Evolutionary conservation across 768 basidiomycete genomes (phyloP).

Genomic region (Rhizopogon rudus): DNA sequence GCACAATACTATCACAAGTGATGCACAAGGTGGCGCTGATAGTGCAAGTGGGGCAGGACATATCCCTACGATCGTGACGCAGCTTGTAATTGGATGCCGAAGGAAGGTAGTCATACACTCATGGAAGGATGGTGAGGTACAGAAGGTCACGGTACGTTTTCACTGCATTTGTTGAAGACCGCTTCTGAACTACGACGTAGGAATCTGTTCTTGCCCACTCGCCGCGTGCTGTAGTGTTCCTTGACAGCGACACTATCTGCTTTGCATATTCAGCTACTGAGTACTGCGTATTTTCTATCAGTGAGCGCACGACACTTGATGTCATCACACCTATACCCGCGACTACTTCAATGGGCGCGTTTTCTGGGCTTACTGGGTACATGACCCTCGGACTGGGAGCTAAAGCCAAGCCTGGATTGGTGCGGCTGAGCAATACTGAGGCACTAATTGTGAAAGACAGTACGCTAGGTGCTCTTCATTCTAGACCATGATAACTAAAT

Average conservation of each 20-base stretch:
- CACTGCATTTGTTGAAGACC: not conserved
- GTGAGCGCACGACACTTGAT: conserved; percentile 52
- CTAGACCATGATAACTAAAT: not conserved
- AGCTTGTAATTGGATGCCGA: conserved; percentile 80
- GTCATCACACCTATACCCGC: conserved; percentile 41
- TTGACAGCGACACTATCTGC: conserved; percentile 54
- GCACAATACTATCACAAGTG: conserved; percentile 33
- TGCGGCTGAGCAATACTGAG: conserved; percentile 54
- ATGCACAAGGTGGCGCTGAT: conserved; percentile 11
- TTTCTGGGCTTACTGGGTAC: conserved; percentile 78
- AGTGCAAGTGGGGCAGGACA: conserved; percentile 28
- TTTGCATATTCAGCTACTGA: conserved; percentile 75
- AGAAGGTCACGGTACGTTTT: conserved; percentile 56
- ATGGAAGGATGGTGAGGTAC: conserved; percentile 82
- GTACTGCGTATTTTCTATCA: conserved; percentile 64
- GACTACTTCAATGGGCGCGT: conserved; percentile 22
- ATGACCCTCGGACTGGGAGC: conserved; percentile 80
- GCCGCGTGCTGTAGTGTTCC: conserved; percentile 77
- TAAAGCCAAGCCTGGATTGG: conserved; percentile 62
- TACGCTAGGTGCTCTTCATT: conserved; percentile 32
- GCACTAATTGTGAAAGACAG: conserved; percentile 75
- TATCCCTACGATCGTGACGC: conserved; percentile 67
- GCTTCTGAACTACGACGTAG: conserved; percentile 32
- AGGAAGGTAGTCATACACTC: conserved; percentile 80
- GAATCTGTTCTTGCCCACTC: conserved; percentile 86